Conservation (phyloP, 2,329 filamentous ascomycete species). For the Verticillium dahliae region DNA sequence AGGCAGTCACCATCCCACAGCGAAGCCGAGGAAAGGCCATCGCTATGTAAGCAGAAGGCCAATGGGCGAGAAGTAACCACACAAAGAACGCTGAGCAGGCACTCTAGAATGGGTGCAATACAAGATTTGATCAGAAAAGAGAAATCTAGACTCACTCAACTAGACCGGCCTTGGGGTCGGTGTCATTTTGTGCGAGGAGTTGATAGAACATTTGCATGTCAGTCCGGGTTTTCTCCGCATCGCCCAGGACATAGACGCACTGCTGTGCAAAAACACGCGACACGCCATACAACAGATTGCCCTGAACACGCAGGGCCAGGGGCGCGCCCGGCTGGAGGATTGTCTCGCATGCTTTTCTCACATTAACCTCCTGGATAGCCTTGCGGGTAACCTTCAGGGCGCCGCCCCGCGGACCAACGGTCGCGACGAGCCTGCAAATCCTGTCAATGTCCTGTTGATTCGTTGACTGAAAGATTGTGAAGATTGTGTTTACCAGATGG, state of each 20-base stretch:
- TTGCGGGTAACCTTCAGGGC: constrained; percentile 74
- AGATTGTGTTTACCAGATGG: constrained; percentile 66
- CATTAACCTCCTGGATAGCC: constrained; percentile 81
- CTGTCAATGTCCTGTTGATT: background rate
- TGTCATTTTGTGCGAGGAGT: constrained; percentile 46
- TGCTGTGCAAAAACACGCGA: constrained; percentile 83
- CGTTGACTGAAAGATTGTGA: background rate
- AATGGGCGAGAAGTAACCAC: too few relatives aligned
- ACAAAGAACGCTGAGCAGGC: background rate
- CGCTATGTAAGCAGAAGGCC: too few relatives aligned
- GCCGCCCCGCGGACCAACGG: constrained; percentile 61
- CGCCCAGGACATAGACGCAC: constrained; percentile 76
- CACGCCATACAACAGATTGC: constrained; percentile 80
- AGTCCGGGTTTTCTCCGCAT: constrained; percentile 68
- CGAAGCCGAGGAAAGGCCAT: too few relatives aligned
- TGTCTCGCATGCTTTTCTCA: constrained; percentile 80
- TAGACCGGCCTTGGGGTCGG: constrained; percentile 67
- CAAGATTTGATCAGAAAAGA: background rate
- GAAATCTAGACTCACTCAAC: constrained; percentile 50
- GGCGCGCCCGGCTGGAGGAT: constrained; percentile 77
- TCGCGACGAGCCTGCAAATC: constrained; percentile 74
- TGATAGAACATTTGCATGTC: constrained; percentile 65
- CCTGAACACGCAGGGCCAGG: constrained; percentile 83
- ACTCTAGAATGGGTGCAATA: background rate
- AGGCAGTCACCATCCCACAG: too few relatives aligned